Conservation (phyloP, 805 yeast genomes). For the Ogataea populi-albae region DNA sequence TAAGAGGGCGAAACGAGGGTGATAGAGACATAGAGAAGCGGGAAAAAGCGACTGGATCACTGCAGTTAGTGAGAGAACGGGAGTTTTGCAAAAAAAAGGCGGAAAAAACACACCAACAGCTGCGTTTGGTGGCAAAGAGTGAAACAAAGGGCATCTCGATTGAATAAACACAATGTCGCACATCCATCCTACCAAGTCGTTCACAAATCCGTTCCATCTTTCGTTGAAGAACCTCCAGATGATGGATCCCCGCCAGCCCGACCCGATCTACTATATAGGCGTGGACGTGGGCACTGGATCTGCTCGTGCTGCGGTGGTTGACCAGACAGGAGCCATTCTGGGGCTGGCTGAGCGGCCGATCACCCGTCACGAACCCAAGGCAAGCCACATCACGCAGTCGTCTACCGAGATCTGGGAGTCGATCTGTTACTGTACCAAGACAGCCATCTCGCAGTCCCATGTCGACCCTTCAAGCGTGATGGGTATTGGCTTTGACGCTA, state of each 20-base stretch:
- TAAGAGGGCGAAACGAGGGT: too few species aligned
- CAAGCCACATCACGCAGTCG: constrained; percentile 78
- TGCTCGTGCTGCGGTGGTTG: constrained; percentile 91
- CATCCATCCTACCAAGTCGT: constrained; percentile 24
- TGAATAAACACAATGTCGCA: constrained; percentile 15
- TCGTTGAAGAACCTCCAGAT: constrained; percentile 27
- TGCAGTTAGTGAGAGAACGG: too few species aligned
- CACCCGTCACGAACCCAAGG: constrained; percentile 69
- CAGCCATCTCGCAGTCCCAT: constrained; percentile 70
- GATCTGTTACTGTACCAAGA: constrained; percentile 76
- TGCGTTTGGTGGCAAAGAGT: too few species aligned
- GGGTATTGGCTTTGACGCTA: constrained; percentile 96
- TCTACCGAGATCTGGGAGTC: constrained; percentile 90
- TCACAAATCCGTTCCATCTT: constrained; percentile 36
- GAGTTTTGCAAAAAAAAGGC: too few species aligned
- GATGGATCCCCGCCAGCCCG: constrained; percentile 15
- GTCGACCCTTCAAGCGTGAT: constrained; percentile 63
- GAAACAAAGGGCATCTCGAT: too few species aligned
- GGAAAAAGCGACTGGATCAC: too few species aligned
- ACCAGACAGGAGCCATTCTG: constrained; percentile 75
- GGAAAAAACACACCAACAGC: too few species aligned
- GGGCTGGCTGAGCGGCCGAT: constrained; percentile 78
- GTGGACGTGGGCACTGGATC: constrained; percentile 88
- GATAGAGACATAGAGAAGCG: too few species aligned
- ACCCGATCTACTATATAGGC: constrained; percentile 36